Percentiles rank a stretch among this genome's conserved stretches.
phyloP scores from a whole-genome alignment of 1,284 basidiomycete genomes.

The Microbotryum saponariae region DNA sequence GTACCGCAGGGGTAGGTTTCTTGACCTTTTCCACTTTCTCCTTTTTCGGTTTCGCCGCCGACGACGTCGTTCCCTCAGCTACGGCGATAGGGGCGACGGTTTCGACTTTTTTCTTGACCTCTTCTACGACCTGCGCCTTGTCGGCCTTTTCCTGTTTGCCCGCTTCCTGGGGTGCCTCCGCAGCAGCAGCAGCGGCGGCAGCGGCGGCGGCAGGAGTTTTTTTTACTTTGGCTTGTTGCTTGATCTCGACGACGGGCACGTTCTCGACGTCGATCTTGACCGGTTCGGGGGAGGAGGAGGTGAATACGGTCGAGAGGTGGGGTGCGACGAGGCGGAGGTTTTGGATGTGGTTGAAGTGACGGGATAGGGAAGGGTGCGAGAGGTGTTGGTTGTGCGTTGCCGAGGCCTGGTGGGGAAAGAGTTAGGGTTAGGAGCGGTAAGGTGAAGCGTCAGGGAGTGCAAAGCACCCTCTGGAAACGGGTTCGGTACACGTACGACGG shows the following conservation, averaged over 20 bases:
- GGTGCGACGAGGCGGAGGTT: constrained; percentile 54
- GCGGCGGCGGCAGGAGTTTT: constrained; percentile 45
- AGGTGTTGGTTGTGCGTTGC: constrained; percentile 24
- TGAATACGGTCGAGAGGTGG: constrained; percentile 48
- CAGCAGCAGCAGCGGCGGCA: constrained; percentile 30
- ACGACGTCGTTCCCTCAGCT: constrained; percentile 22
- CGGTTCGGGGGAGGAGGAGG: constrained; percentile 51
- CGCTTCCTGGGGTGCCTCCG: constrained; percentile 39
- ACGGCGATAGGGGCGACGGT: not conserved
- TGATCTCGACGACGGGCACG: constrained; percentile 65
- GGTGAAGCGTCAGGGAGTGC: too few species aligned
- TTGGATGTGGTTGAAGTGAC: constrained; percentile 92
- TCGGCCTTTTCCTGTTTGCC: constrained; percentile 44
- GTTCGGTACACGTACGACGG: constrained; percentile 49
- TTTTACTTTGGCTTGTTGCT: constrained; percentile 58
- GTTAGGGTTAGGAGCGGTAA: too few species aligned
- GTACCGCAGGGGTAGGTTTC: constrained; percentile 35
- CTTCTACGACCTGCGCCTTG: constrained; percentile 32
- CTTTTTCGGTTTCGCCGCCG: constrained; percentile 44
- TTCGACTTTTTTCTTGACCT: constrained; percentile 8
- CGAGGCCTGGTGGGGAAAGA: constrained; percentile 5
- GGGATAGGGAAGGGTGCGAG: constrained; percentile 57
- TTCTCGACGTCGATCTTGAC: constrained; percentile 68
- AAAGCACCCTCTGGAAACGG: too few species aligned
- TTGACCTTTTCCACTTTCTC: constrained; percentile 42